Conservation (phyloP, 164 flowering plant species). For the Paratinospora sagittata region DNA sequence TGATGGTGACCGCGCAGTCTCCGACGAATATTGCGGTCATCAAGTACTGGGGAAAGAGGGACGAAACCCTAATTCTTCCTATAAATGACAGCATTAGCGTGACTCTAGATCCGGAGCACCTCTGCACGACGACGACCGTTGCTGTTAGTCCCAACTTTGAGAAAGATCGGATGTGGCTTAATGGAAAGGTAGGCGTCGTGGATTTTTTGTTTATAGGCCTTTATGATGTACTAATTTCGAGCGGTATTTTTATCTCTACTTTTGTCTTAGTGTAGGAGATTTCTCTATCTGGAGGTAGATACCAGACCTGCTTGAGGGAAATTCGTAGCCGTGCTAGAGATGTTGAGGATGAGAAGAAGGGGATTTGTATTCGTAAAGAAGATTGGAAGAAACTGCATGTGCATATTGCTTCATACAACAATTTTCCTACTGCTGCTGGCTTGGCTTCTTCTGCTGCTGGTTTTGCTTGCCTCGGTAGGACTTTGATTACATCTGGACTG, state of each 20-base stretch:
- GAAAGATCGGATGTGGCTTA: constrained; percentile 93
- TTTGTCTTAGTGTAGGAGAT: constrained; percentile 65
- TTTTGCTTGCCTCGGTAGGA: constrained; percentile 87
- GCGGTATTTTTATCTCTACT: background rate
- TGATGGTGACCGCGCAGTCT: constrained; percentile 77
- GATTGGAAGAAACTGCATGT: constrained; percentile 83
- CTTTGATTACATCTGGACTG: background rate
- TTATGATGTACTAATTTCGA: background rate
- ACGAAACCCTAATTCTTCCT: constrained; percentile 78
- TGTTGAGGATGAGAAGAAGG: constrained; percentile 71
- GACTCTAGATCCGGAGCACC: constrained; percentile 85
- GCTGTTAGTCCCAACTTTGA: constrained; percentile 79
- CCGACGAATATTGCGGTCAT: constrained; percentile 98
- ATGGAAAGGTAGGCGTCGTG: constrained; percentile 60
- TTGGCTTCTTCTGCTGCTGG: constrained; percentile 99
- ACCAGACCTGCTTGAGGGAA: constrained; percentile 79
- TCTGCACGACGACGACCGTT: constrained; percentile 94
- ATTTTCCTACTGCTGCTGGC: constrained; percentile 98
- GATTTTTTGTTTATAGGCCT: background rate
- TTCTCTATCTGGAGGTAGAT: constrained; percentile 74
- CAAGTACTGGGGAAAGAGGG: constrained; percentile 98
- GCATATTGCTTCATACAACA: constrained; percentile 87
- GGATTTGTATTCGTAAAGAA: constrained; percentile 55
- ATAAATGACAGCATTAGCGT: constrained; percentile 93
- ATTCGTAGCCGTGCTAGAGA: constrained; percentile 66